Conservation (phyloP, 805 yeast genomes). For the Maudiozyma barnettii region DNA sequence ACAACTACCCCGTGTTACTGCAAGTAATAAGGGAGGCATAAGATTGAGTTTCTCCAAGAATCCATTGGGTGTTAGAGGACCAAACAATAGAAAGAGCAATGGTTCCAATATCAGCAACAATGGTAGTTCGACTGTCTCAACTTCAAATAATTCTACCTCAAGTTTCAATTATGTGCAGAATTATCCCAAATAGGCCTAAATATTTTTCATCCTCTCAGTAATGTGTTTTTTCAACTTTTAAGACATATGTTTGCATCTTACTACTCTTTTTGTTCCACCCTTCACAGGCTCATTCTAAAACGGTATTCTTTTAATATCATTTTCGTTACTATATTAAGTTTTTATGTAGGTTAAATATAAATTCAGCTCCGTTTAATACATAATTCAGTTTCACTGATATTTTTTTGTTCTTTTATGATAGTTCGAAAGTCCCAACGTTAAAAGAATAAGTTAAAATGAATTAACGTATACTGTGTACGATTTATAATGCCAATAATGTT, state of each 20-base stretch:
- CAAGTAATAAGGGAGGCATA: constrained; percentile 68
- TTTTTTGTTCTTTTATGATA: too few species aligned
- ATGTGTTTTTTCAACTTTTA: background rate
- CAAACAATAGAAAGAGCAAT: constrained; percentile 33
- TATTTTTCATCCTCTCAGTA: background rate
- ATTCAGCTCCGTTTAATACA: too few species aligned
- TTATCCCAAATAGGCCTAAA: background rate
- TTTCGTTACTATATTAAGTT: too few species aligned
- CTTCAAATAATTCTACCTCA: background rate
- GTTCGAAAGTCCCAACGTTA: too few species aligned
- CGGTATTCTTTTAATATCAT: too few species aligned
- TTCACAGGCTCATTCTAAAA: too few species aligned
- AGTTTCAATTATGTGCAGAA: constrained; percentile 1
- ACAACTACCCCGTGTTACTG: constrained; percentile 62
- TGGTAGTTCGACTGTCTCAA: background rate
- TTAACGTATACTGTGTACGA: too few species aligned
- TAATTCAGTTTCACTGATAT: too few species aligned
- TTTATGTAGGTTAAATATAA: too few species aligned
- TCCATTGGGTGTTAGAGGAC: constrained; percentile 92
- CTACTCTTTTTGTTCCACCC: too few species aligned
- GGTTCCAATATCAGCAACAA: constrained; percentile 1
- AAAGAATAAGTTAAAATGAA: too few species aligned
- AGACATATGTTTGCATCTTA: background rate
- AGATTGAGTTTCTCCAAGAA: constrained; percentile 85
- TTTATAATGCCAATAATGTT: too few species aligned